Evolutionary conservation across 2,329 filamentous ascomycete species (phyloP).

Genomic region (Elsinoe arachidis): DNA sequence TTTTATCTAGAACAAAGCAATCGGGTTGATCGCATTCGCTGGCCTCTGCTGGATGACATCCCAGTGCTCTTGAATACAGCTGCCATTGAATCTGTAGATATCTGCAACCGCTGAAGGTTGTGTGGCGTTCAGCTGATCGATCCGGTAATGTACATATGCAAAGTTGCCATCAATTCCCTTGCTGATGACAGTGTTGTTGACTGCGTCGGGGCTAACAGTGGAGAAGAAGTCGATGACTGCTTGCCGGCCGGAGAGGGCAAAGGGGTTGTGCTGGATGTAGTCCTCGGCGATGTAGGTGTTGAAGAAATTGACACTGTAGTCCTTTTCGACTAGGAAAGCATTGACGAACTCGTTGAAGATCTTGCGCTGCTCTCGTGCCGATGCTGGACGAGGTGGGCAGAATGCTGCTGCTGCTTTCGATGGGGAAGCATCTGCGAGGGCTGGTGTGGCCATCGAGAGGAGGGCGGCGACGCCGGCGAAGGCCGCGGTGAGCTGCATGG

Average conservation of each 20-base stretch:
- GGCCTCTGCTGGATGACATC: conserved; percentile 8
- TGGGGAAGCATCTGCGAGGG: not conserved
- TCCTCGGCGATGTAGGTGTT: conserved; percentile 8
- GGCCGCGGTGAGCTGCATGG: not conserved
- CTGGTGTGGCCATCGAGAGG: not conserved
- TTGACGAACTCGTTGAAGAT: conserved; percentile 6
- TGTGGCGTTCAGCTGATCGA: conserved; percentile 4
- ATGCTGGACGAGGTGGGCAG: not conserved
- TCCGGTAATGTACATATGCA: conserved; percentile 1
- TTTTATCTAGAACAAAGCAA: not conserved
- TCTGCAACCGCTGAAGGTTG: not conserved
- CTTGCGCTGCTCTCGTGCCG: not conserved
- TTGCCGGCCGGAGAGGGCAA: conserved; percentile 3
- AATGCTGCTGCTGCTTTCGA: not conserved
- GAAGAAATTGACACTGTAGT: not conserved
- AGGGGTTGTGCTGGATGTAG: conserved; percentile 10
- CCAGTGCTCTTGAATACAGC: conserved; percentile 8
- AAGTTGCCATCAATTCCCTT: not conserved
- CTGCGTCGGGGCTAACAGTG: not conserved
- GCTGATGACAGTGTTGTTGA: conserved; percentile 7
- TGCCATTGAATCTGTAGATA: conserved; percentile 4
- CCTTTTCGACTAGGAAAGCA: not conserved
- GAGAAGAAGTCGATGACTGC: conserved; percentile 3
- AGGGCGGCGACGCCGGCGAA: not conserved
- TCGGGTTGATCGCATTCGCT: not conserved